Conservation (phyloP, 495 filamentous ascomycete genomes). For the Penicillium verhagenii region DNA sequence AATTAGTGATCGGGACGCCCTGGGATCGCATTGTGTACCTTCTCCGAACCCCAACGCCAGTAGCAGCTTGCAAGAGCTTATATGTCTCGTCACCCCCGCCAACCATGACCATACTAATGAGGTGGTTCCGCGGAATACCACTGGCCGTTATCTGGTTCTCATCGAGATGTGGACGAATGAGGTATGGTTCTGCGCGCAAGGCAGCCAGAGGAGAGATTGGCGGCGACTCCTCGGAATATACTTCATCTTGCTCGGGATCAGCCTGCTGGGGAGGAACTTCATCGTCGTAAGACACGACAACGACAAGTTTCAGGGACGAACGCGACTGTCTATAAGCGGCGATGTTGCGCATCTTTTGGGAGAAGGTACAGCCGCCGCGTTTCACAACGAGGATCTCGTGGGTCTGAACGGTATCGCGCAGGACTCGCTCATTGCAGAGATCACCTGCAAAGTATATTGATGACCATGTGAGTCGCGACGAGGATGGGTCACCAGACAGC, state of each 20-base stretch:
- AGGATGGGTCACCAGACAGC: constrained; percentile 37
- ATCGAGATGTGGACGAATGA: constrained; percentile 76
- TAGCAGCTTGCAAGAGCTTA: constrained; percentile 57
- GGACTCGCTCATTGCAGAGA: constrained; percentile 63
- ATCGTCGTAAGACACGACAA: constrained; percentile 71
- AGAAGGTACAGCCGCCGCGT: constrained; percentile 83
- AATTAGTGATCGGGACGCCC: constrained; percentile 74
- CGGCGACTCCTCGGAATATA: neutral
- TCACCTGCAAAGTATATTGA: constrained; percentile 69
- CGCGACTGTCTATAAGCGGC: constrained; percentile 66
- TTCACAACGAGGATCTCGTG: constrained; percentile 81
- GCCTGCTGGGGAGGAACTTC: constrained; percentile 3
- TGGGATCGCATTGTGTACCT: constrained; percentile 79
- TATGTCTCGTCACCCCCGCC: constrained; percentile 70
- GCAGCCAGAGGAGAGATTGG: constrained; percentile 32
- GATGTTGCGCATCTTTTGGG: constrained; percentile 78
- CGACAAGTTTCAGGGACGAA: constrained; percentile 68
- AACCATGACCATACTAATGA: constrained; percentile 83
- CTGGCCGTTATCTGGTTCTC: constrained; percentile 66
- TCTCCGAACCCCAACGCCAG: constrained; percentile 68
- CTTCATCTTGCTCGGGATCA: neutral
- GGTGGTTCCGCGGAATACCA: constrained; percentile 69
- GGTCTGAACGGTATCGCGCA: constrained; percentile 55
- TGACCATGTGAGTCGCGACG: constrained; percentile 58
- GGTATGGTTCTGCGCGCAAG: constrained; percentile 37